These are phyloP conservation scores for Pyrrhoderma noxium DNA, from an alignment of 1,284 basidiomycete species.

Conservation along the genomic window DNA sequence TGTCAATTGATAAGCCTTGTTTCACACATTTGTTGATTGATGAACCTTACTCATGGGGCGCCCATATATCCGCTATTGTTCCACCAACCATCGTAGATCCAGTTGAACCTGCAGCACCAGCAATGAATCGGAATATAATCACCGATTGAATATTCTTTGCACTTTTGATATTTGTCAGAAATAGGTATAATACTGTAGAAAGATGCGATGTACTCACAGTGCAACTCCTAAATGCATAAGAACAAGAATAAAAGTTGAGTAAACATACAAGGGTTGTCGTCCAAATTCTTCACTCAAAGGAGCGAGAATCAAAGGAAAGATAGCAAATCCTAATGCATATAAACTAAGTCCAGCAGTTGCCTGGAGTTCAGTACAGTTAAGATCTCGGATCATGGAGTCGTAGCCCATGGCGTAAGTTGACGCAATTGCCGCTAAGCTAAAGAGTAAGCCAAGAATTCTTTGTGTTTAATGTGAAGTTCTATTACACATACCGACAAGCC, in stretches of 20 bases:
- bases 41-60: constrained; percentile 43
- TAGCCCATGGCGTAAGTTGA: constrained; percentile 54
- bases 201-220: constrained; percentile 47
- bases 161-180: constrained; percentile 27
- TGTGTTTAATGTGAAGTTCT: constrained; percentile 21
- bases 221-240: constrained; percentile 57
- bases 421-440: constrained; percentile 38
- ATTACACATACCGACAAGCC: constrained; percentile 39
- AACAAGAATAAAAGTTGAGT: constrained; percentile 46
- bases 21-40: not conserved
- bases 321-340: constrained; percentile 62
- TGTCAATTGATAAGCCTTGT: constrained; percentile 23
- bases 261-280: constrained; percentile 59
- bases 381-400: constrained; percentile 55
- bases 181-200: not conserved
- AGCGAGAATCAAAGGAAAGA: constrained; percentile 64
- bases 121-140: constrained; percentile 58
- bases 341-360: constrained; percentile 54
- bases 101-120: constrained; percentile 62
- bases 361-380: constrained; percentile 50
- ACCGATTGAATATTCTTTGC: constrained; percentile 65
- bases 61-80: constrained; percentile 68
- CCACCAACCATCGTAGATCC: constrained; percentile 75
- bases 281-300: constrained; percentile 78
- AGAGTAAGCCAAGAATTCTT: not conserved